A percentile compares a stretch with the other conserved stretches of the same genome.
Evolutionary conservation across 176 grass and related monocot genomes (phyloP).

Genomic region (Alloteropsis semialata): DNA sequence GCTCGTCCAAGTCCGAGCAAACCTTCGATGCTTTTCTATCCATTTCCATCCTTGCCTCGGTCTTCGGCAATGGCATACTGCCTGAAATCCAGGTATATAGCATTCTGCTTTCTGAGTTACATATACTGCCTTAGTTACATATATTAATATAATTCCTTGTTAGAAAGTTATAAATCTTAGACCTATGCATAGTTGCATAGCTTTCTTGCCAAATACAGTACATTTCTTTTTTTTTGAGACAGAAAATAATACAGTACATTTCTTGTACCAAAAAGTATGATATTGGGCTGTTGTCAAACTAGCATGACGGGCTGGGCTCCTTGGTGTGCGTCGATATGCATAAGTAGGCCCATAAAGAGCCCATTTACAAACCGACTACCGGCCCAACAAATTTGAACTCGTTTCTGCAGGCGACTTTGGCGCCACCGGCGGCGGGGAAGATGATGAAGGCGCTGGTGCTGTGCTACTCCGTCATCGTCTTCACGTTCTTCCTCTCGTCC

Average conservation of each 20-base stretch:
- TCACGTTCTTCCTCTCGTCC: constrained; percentile 68
- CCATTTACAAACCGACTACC: too few species aligned
- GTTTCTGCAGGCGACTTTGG: constrained; percentile 77
- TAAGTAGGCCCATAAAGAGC: neutral
- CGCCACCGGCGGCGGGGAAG: constrained; percentile 86
- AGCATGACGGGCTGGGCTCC: neutral
- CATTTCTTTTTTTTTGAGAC: too few species aligned
- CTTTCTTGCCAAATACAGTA: neutral
- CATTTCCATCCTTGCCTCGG: constrained; percentile 87
- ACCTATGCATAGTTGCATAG: neutral
- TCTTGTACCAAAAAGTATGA: neutral
- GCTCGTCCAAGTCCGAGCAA: constrained; percentile 59
- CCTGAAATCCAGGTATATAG: constrained; percentile 87
- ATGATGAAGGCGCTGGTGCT: constrained; percentile 88
- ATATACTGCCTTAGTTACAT: neutral
- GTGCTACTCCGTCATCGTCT: constrained; percentile 66
- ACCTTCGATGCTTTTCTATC: constrained; percentile 74
- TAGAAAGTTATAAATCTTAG: neutral
- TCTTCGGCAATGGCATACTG: constrained; percentile 93
- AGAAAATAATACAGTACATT: too few species aligned
- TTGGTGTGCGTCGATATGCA: neutral
- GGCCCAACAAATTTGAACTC: constrained; percentile 6
- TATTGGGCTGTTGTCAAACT: neutral
- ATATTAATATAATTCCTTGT: neutral
- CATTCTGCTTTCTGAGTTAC: neutral